Evolutionary conservation across 495 filamentous ascomycete species (phyloP).

Genomic region (Neurospora sp.): DNA sequence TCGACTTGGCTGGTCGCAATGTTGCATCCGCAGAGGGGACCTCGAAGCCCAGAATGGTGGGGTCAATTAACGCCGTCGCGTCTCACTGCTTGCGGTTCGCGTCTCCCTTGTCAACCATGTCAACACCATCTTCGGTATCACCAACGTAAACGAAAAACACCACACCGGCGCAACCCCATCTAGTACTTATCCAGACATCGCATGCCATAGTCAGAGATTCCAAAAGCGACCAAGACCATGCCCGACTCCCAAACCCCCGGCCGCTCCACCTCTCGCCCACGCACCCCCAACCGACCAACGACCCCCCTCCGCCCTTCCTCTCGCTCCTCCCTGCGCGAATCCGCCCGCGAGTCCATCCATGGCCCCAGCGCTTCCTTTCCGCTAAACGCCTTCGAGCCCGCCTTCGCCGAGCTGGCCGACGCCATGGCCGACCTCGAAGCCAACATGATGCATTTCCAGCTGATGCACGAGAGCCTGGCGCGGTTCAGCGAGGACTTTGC

Average conservation of each 20-base stretch:
- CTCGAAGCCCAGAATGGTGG: neutral
- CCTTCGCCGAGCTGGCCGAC: constrained; percentile 89
- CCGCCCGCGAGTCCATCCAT: constrained; percentile 39
- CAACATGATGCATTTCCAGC: constrained; percentile 93
- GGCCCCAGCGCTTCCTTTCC: constrained; percentile 54
- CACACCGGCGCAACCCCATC: neutral
- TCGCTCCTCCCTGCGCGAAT: constrained; percentile 74
- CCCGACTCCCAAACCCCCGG: constrained; percentile 4
- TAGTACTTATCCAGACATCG: neutral
- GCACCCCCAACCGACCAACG: constrained; percentile 63
- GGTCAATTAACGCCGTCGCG: neutral
- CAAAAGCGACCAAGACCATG: neutral
- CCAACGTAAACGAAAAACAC: neutral
- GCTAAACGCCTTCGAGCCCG: constrained; percentile 72
- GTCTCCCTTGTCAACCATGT: neutral
- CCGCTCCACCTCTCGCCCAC: constrained; percentile 38
- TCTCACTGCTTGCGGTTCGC: neutral
- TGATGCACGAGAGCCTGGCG: constrained; percentile 92
- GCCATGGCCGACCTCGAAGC: constrained; percentile 91
- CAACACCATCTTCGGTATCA: neutral
- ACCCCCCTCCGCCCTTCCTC: constrained; percentile 90
- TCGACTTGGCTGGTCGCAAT: neutral
- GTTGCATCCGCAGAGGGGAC: neutral
- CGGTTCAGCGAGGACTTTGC: constrained; percentile 96
- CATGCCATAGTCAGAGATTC: neutral